Conservation (phyloP, 805 yeast genomes). For the Ogataea wickerhamii region DNA sequence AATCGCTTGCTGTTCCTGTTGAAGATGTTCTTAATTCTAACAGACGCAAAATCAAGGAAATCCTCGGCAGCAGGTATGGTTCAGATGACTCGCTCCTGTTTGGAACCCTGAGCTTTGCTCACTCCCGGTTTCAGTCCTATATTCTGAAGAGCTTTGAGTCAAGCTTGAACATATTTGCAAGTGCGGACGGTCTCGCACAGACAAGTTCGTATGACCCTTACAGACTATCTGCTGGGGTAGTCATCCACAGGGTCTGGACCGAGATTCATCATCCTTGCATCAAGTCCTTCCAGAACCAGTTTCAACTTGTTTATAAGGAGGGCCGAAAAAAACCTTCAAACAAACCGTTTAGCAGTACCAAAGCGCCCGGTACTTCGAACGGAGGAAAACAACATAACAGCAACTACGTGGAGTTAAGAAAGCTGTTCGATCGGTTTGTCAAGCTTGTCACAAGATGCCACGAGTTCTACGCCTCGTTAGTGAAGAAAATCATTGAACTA, state of each 20-base stretch:
- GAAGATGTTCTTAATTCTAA: slow-evolving; percentile 18
- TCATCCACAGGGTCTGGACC: slow-evolving; percentile 55
- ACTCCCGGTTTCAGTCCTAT: slow-evolving; percentile 43
- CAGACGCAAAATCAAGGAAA: slow-evolving; percentile 31
- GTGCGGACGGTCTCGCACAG: not conserved
- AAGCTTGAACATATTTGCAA: not conserved
- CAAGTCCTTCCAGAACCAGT: slow-evolving; percentile 48
- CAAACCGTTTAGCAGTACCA: slow-evolving; percentile 7
- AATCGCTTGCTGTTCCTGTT: slow-evolving; percentile 8
- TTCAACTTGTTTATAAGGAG: slow-evolving; percentile 19
- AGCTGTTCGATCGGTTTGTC: slow-evolving; percentile 47
- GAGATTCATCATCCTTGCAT: slow-evolving; percentile 63
- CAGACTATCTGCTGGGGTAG: slow-evolving; percentile 20
- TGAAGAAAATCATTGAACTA: slow-evolving; percentile 38
- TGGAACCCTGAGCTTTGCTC: slow-evolving; percentile 48
- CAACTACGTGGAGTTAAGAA: slow-evolving; percentile 50
- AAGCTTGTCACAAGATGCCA: slow-evolving; percentile 46
- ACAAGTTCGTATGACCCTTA: slow-evolving; percentile 3
- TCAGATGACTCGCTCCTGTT: slow-evolving; percentile 42
- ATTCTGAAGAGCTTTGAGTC: slow-evolving; percentile 35
- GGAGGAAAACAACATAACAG: slow-evolving; percentile 2
- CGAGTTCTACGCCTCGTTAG: slow-evolving; percentile 44
- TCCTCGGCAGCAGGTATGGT: slow-evolving; percentile 25
- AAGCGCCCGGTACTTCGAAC: not conserved
- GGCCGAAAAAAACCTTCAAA: slow-evolving; percentile 18